These are phyloP conservation scores for Malus hybrid DNA, from an alignment of 331 rosid genomes.

Conservation along the genomic window DNA sequence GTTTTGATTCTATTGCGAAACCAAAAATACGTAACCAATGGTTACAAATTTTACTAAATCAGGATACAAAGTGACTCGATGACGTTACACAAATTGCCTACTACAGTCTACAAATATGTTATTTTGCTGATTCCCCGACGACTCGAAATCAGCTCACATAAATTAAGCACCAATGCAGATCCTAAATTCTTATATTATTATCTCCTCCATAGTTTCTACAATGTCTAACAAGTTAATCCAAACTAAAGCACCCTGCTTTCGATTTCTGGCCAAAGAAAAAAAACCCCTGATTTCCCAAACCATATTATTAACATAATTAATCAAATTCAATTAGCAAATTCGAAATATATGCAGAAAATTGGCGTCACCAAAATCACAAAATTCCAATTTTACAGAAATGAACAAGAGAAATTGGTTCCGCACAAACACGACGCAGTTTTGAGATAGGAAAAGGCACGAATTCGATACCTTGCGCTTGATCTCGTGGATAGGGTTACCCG, in stretches of 20 bases:
- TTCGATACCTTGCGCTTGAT: conserved; percentile 88
- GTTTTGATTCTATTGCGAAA: neutral
- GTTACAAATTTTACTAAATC: neutral
- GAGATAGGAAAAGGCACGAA: neutral
- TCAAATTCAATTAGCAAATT: neutral
- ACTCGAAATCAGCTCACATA: neutral
- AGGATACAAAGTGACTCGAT: neutral
- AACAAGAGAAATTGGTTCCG: neutral
- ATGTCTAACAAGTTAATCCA: neutral
- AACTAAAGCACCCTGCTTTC: neutral
- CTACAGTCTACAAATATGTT: neutral
- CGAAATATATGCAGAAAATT: neutral
- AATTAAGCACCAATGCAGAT: neutral
- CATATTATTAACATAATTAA: neutral
- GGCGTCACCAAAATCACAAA: neutral
- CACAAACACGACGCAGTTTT: neutral
- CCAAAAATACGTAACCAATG: neutral
- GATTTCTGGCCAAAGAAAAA: neutral
- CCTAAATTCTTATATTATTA: neutral
- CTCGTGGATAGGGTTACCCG: conserved; percentile 63
- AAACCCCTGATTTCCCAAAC: neutral
- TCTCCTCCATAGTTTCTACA: neutral
- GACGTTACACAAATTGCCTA: neutral
- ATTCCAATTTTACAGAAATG: neutral
- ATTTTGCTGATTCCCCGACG: neutral